phyloP scores from a whole-genome alignment of 2,329 filamentous ascomycete species.

The Magnaporthiopsis incrustans region DNA sequence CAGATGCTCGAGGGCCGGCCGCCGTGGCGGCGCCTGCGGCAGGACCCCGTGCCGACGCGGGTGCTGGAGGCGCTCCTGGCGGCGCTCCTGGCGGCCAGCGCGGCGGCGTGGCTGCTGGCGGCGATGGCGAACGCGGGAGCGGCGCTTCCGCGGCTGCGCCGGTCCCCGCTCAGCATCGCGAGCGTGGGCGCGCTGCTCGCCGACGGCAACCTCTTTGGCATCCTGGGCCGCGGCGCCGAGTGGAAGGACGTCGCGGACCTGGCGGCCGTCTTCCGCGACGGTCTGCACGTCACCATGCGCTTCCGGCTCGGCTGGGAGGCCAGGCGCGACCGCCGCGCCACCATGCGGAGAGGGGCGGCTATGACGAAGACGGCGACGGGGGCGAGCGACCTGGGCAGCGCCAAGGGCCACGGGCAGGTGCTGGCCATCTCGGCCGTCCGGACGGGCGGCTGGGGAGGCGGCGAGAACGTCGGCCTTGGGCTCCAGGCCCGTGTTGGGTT shows the following conservation, averaged over 20 bases:
- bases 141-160: constrained; percentile 18
- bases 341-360: neutral
- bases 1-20: neutral
- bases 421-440: constrained; percentile 16
- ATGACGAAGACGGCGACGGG: neutral
- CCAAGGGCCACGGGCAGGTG: constrained; percentile 8
- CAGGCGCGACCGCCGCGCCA: neutral
- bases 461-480: constrained; percentile 16
- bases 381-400: neutral
- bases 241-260: constrained; percentile 17
- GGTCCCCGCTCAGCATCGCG: constrained; percentile 25
- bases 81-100: constrained; percentile 18
- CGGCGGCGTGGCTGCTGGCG: constrained; percentile 21
- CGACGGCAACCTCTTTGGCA: constrained; percentile 27
- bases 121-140: constrained; percentile 14
- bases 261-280: constrained; percentile 14
- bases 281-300: constrained; percentile 17
- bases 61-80: constrained; percentile 25
- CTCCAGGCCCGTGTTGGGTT: constrained; percentile 16
- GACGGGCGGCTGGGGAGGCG: constrained; percentile 18
- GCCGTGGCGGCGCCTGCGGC: constrained; percentile 15
- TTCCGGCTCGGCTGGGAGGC: constrained; percentile 20
- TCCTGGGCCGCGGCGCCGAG: constrained; percentile 19
- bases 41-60: constrained; percentile 25
- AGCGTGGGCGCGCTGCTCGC: constrained; percentile 27